These are phyloP conservation scores for Rugonectria rugulosa DNA, from an alignment of 2,329 filamentous ascomycete species.

Conservation along the genomic window DNA sequence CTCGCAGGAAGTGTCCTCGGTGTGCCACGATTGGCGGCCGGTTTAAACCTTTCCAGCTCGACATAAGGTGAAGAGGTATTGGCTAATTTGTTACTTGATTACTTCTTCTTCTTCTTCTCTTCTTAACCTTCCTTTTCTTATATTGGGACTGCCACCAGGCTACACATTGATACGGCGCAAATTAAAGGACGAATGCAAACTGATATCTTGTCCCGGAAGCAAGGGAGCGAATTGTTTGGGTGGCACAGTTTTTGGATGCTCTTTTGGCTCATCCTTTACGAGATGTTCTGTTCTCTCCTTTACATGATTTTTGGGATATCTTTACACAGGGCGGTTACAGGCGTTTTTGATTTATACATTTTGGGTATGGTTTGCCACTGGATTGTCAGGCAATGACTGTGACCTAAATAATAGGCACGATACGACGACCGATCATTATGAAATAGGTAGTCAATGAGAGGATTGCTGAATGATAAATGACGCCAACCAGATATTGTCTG, in stretches of 20 bases:
- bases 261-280: constrained; percentile 28
- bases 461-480: constrained; percentile 3
- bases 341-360: constrained; percentile 31
- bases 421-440: constrained; percentile 34
- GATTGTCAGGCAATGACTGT: constrained; percentile 5
- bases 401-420: constrained; percentile 21
- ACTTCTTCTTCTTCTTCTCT: constrained; percentile 22
- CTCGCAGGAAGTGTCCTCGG: constrained; percentile 77
- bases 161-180: constrained; percentile 39
- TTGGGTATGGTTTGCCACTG: constrained; percentile 18
- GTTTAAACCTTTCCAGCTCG: constrained; percentile 86
- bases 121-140: not conserved
- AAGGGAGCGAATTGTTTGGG: constrained; percentile 32
- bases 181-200: constrained; percentile 35
- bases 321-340: constrained; percentile 34
- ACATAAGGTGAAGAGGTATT: constrained; percentile 68
- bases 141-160: constrained; percentile 22
- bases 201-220: constrained; percentile 28
- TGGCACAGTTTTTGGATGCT: constrained; percentile 25
- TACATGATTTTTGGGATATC: constrained; percentile 20
- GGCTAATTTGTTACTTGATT: constrained; percentile 21
- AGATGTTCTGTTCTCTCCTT: constrained; percentile 17
- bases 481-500: constrained; percentile 2
- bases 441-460: constrained; percentile 30
- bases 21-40: constrained; percentile 81